Evolutionary conservation across 768 basidiomycete genomes (phyloP).

Genomic region (Rhodotorula paludigena): DNA sequence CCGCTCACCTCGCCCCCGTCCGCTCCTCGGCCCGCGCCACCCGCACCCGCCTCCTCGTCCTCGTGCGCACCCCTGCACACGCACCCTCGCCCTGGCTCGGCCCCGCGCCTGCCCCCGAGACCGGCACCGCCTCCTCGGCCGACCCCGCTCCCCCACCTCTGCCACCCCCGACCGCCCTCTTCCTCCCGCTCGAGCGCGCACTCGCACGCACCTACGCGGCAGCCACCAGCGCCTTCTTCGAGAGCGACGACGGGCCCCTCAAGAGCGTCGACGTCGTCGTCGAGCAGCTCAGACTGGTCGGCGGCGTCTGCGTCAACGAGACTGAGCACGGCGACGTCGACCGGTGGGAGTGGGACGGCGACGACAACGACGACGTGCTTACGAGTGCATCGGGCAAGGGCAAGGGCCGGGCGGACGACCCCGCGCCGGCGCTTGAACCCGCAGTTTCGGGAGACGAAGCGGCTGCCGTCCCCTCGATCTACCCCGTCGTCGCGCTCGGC

Average conservation of each 20-base stretch:
- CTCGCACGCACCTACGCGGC: constrained; percentile 17
- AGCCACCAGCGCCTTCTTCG: constrained; percentile 11
- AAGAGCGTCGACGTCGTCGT: constrained; percentile 27
- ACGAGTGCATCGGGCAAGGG: neutral
- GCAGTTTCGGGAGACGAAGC: neutral
- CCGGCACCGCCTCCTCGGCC: constrained; percentile 5
- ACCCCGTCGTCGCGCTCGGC: constrained; percentile 68
- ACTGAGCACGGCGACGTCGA: neutral
- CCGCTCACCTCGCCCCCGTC: neutral
- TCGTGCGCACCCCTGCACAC: neutral
- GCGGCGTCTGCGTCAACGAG: neutral
- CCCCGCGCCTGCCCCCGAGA: neutral
- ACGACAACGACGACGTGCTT: neutral
- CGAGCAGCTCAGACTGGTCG: constrained; percentile 4
- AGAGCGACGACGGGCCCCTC: neutral
- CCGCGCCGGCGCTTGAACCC: too few relatives aligned
- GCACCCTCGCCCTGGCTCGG: constrained; percentile 14
- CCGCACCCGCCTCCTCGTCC: neutral
- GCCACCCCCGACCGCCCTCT: neutral
- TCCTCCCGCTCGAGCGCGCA: constrained; percentile 20
- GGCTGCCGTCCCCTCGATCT: neutral
- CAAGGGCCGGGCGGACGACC: neutral
- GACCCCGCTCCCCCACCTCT: constrained; percentile 11
- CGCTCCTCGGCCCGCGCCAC: neutral
- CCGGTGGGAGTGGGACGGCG: neutral